Evolutionary conservation across 371 early-diverging fungal species (phyloP).

Genomic region (Coemansia sp.): DNA sequence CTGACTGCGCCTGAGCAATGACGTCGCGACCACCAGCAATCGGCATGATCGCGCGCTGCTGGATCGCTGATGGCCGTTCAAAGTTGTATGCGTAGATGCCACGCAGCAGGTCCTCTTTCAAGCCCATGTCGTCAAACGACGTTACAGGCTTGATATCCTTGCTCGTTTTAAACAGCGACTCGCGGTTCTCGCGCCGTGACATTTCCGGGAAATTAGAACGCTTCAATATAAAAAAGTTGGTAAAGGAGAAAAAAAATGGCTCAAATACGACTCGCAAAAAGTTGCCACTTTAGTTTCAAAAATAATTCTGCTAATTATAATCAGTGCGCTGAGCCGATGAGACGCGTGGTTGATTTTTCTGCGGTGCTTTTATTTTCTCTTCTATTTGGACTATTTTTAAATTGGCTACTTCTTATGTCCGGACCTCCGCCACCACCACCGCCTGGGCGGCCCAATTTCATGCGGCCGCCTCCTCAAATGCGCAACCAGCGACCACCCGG

Average conservation of each 20-base stretch:
- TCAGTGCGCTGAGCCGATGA: too few relatives aligned
- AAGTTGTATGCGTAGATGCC: conserved; percentile 91
- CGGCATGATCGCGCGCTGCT: conserved; percentile 88
- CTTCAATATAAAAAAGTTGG: too few relatives aligned
- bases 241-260: too few relatives aligned
- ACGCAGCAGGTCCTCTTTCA: conserved; percentile 81
- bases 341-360: neutral
- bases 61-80: conserved; percentile 89
- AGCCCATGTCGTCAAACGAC: conserved; percentile 77
- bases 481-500: neutral
- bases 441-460: neutral
- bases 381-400: neutral
- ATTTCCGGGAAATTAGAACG: neutral
- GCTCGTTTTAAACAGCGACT: conserved; percentile 52
- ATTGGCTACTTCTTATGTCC: conserved; percentile 1
- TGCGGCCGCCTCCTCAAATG: conserved; percentile 1
- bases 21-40: conserved; percentile 85
- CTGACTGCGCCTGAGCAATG: conserved; percentile 95
- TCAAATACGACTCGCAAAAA: too few relatives aligned
- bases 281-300: too few relatives aligned
- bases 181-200: conserved; percentile 7
- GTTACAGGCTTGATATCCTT: conserved; percentile 58
- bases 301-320: too few relatives aligned
- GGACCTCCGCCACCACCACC: neutral
- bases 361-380: neutral